Percentiles rank a stretch among this genome's conserved stretches.
Conservation (phyloP, 2,329 filamentous ascomycete genomes). For the Colletotrichum euphorbiae region DNA sequence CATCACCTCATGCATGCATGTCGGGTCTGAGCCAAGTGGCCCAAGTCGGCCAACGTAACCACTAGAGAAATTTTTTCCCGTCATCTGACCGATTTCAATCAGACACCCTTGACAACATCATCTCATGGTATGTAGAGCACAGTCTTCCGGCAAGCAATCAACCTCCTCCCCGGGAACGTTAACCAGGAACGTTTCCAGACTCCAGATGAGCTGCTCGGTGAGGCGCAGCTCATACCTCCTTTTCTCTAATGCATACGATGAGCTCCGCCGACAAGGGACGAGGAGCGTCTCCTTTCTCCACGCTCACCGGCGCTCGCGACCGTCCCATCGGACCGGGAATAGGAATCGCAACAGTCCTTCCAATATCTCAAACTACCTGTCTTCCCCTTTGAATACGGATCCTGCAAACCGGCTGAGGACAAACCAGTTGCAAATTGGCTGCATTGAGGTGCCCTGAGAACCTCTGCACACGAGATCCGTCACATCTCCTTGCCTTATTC, state of each 20-base stretch:
- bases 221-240: slow-evolving; percentile 22
- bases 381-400: background rate
- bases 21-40: slow-evolving; percentile 23
- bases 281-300: slow-evolving; percentile 29
- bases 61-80: background rate
- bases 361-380: background rate
- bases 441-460: background rate
- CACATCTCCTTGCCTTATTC: background rate
- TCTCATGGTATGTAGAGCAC: slow-evolving; percentile 3
- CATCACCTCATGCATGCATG: slow-evolving; percentile 24
- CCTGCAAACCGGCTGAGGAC: background rate
- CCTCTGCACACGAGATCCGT: background rate
- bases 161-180: background rate
- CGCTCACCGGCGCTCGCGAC: background rate
- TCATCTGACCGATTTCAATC: slow-evolving; percentile 33
- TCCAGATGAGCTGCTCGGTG: slow-evolving; percentile 11
- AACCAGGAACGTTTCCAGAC: background rate
- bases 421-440: background rate
- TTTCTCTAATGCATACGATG: slow-evolving; percentile 9
- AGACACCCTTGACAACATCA: slow-evolving; percentile 28
- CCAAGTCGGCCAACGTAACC: slow-evolving; percentile 6
- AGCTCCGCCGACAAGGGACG: slow-evolving; percentile 22
- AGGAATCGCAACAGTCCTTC: slow-evolving; percentile 10
- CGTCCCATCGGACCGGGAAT: slow-evolving; percentile 7
- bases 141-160: background rate